Conservation (phyloP, 495 filamentous ascomycete genomes). For the Aspergillus heteromorphus region DNA sequence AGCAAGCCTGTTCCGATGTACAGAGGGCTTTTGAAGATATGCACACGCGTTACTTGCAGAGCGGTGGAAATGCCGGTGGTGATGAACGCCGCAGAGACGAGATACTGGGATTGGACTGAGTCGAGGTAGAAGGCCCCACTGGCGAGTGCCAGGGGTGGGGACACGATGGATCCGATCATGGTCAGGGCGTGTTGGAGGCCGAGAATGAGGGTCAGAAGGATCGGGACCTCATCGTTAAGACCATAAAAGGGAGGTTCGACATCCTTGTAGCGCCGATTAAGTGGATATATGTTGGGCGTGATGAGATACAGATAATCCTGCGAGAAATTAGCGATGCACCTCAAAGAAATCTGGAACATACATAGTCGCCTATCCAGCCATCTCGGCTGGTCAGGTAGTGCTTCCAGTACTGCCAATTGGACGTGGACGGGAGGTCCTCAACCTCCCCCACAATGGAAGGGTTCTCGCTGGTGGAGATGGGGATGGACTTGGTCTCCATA, state of each 20-base stretch:
- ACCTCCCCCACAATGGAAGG: not conserved
- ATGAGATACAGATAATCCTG: constrained; percentile 68
- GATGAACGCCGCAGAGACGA: constrained; percentile 80
- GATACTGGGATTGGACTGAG: constrained; percentile 57
- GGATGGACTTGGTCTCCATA: constrained; percentile 4
- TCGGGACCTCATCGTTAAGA: constrained; percentile 71
- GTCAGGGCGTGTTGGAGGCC: constrained; percentile 60
- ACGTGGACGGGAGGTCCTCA: not conserved
- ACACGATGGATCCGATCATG: constrained; percentile 55
- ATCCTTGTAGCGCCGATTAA: constrained; percentile 61
- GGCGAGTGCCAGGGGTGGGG: constrained; percentile 73
- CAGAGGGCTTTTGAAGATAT: constrained; percentile 69
- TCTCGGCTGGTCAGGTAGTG: constrained; percentile 5
- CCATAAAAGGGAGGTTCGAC: constrained; percentile 73
- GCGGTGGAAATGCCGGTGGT: constrained; percentile 71
- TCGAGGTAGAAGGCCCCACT: constrained; percentile 59
- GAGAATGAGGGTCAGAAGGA: constrained; percentile 63
- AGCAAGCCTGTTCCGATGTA: constrained; percentile 79
- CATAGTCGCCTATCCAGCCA: constrained; percentile 11
- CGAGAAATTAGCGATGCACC: not conserved
- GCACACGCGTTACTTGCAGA: constrained; percentile 79
- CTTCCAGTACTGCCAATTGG: constrained; percentile 2
- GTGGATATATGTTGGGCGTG: constrained; percentile 64
- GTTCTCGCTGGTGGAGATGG: not conserved
- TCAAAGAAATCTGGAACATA: not conserved